Percentiles rank a stretch among this genome's conserved stretches.
These are phyloP conservation scores for Vaccinium darrowii DNA, from an alignment of 148 eudicot genomes.

Conservation along the genomic window DNA sequence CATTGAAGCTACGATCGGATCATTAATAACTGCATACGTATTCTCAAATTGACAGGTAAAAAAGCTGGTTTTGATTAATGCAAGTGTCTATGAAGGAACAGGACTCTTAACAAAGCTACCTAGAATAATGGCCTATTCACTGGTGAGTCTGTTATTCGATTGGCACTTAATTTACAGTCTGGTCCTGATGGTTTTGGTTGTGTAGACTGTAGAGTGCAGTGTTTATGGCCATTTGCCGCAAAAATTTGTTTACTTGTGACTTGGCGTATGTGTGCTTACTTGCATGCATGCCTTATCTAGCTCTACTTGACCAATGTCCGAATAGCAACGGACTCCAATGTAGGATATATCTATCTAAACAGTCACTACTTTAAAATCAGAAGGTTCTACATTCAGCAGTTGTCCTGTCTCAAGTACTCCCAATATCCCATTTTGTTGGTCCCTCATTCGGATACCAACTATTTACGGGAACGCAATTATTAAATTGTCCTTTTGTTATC, in stretches of 20 bases:
- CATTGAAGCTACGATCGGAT: not conserved
- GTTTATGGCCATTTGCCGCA: not conserved
- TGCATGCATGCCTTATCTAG: not conserved
- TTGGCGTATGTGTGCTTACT: not conserved
- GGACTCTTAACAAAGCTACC: constrained; percentile 57
- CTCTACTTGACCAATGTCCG: not conserved
- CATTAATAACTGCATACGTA: not conserved
- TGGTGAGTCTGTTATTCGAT: constrained; percentile 41
- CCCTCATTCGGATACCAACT: no score
- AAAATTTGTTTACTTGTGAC: not conserved
- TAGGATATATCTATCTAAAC: not conserved
- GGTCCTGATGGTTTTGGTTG: not conserved
- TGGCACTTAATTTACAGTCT: not conserved
- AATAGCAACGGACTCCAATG: not conserved
- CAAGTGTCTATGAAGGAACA: constrained; percentile 71
- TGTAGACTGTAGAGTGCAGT: not conserved
- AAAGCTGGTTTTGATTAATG: constrained; percentile 68
- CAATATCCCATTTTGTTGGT: no score
- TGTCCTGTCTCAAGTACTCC: not conserved
- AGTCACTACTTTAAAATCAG: not conserved
- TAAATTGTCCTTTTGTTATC: no score
- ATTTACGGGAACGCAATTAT: no score
- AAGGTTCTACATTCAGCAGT: not conserved
- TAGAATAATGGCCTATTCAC: constrained; percentile 57
- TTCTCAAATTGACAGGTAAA: constrained; percentile 48